Evolutionary conservation across 2,329 filamentous ascomycete genomes (phyloP), one percentile per base, ranked within the genome.

Genomic region (Curvularia sp.): DNA sequence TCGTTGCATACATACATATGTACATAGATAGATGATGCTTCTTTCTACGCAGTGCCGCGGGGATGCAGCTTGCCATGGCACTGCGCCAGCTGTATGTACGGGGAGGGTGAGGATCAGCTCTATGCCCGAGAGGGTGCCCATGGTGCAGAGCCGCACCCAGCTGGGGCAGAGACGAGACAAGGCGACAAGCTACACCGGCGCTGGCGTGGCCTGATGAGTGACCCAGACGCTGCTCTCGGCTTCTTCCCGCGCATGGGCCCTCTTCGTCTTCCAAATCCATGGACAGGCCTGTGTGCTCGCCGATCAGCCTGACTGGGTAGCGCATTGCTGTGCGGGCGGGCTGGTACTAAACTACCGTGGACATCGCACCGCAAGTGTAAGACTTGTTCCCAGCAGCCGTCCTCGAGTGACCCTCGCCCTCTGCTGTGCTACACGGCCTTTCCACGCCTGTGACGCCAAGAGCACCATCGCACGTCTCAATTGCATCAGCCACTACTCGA

Each of bases 381-480:
- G 63, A 66, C 58, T 53, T 64, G 48, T 57, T 57, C 55, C 60
- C 52, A 54, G 54, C 57, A 55, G 38, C 21, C 43, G 50, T 54
- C 46, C 59, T 46, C 59, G 45, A 55, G 56, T 57, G 36, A 63
- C 53, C 59, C 59, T 58, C 64, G 60, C 55, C 57, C 58, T 59
- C 43, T 39, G 57, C 45, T 51, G 57, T 65, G 32, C 60, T 62
- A 54, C 63, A 57, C 54, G 59, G 61, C 27, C 65, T 58, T 68
- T 49, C 47, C 21, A 38, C 47, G 47, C 47, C 47, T 74, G 71
- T 66, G 71, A 74, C 71, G 59, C 60, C 59, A 64, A 63, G 49
- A 68, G 70, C 64, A 59, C 65, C 72, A 71, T 55, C 57, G 62
- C 45, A 50, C 58, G 72, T 72, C 69, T 72, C 68, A 70, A 71